phyloP scores from a whole-genome alignment of 805 yeast genomes.

The Yarrowia alimentaria region DNA sequence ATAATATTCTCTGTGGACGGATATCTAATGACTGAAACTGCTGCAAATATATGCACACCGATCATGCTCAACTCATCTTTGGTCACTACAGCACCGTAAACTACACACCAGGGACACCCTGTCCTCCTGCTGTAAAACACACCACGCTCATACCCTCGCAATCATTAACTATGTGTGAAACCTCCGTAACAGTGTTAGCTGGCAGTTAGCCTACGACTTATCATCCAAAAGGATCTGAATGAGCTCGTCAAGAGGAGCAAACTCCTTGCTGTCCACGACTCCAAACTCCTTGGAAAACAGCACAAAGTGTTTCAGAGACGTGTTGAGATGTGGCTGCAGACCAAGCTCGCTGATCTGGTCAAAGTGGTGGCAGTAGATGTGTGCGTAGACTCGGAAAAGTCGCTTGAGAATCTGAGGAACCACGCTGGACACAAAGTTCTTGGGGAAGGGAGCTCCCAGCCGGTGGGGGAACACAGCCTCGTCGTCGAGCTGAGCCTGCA shows the following conservation, averaged over 20 bases:
- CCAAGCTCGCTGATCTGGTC: conserved; percentile 93
- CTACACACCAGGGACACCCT: too few relatives aligned
- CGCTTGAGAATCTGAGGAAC: conserved; percentile 87
- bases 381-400: conserved; percentile 92
- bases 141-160: not conserved
- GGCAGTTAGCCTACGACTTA: not conserved
- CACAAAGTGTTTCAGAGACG: conserved; percentile 91
- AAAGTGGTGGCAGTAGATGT: conserved; percentile 95
- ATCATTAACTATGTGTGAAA: not conserved
- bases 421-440: conserved; percentile 66
- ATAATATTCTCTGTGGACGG: too few relatives aligned
- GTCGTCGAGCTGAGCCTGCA: conserved; percentile 87
- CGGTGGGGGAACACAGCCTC: conserved; percentile 87
- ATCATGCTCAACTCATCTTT: too few relatives aligned
- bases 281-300: conserved; percentile 82
- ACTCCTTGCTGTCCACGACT: conserved; percentile 74
- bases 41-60: too few relatives aligned
- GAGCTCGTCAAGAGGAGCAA: conserved; percentile 86
- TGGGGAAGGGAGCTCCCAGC: conserved; percentile 88
- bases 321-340: conserved; percentile 86
- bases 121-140: too few relatives aligned
- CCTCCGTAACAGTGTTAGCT: not conserved
- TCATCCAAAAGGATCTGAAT: conserved; percentile 63
- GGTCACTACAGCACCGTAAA: too few relatives aligned
- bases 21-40: too few relatives aligned